Evolutionary conservation across 2,329 filamentous ascomycete genomes (phyloP), one percentile per base, ranked within the genome.

Genomic region (Alternaria sp.): DNA sequence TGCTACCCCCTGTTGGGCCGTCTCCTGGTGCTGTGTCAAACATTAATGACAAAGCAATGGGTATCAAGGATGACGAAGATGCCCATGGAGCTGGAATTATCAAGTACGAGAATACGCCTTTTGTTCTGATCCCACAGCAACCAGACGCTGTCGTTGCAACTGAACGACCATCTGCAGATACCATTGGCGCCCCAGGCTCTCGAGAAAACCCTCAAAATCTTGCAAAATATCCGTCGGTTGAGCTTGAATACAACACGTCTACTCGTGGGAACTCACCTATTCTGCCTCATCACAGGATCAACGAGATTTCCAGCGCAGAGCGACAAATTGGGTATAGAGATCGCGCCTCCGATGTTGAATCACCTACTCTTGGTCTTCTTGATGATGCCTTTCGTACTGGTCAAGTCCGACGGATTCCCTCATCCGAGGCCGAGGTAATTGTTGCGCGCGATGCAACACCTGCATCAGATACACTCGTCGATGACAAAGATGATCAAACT

Each of bases 381-480:
- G 49, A 36, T 27, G 34, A 28, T 40, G 2, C 32, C 25, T 32
- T 36, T 46, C 53, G 53, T n/a, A 14, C 43, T 40, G 20, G 41
- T 9, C 14, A 40, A 25, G 28, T 45, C 30, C 41, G 58, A n/a
- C 50, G 51, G 40, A 63, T 57, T 38, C 62, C 53, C 41, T 63
- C 57, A 34, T 36, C 27, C 2, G 49, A 52, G 34, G 36, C 49
- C 28, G 32, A 40, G n/a, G 36, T 52, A 22, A 5, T 41, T 41
- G 72, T 68, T 30, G 59, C 62, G 20, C 69, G 68, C 27, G 71
- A 75, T 44, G 65, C 73, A 9, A 73, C 73, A 50, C 71, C 71
- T 25, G 60, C 71, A 5, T 74, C 73, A 18, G 63, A 49, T 27
- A 30, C 48, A 20, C 69, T 65, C 7, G 58, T 44, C 28, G 49